phyloP scores from a whole-genome alignment of 169 alveolate genomes.

The Sarcocystis neurona region DNA sequence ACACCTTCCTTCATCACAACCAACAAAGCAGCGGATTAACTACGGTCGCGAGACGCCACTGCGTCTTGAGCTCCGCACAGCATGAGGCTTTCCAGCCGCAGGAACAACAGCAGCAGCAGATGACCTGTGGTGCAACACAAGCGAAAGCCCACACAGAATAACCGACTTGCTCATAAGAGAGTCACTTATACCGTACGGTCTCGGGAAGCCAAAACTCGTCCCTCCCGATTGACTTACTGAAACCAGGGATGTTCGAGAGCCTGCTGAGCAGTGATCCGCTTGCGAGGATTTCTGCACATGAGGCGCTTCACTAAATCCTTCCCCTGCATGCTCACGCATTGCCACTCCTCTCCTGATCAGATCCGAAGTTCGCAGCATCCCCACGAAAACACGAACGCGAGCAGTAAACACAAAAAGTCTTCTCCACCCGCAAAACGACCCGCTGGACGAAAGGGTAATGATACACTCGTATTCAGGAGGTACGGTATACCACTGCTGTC shows the following conservation, averaged over 20 bases:
- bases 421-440: neutral
- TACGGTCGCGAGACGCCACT: no score
- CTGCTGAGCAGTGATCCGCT: conserved; percentile 73
- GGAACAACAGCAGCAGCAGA: no score
- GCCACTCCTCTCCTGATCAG: conserved; percentile 70
- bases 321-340: conserved; percentile 72
- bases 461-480: conserved; percentile 2
- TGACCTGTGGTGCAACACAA: no score
- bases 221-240: conserved; percentile 3
- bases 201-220: neutral
- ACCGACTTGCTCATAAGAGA: no score
- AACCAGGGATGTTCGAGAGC: conserved; percentile 75
- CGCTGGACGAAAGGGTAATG: neutral
- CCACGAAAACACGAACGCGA: neutral
- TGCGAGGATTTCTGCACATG: conserved; percentile 69
- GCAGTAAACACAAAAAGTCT: neutral
- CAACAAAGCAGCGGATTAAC: no score
- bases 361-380: neutral
- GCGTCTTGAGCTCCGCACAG: no score
- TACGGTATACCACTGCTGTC: neutral
- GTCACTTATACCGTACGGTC: no score
- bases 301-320: conserved; percentile 65
- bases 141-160: no score
- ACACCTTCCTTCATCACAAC: no score
- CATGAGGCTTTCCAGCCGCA: no score